Percentiles rank a stretch among this genome's conserved stretches.
Evolutionary conservation across 805 yeast genomes (phyloP).

Genomic region (Cephaloascus fragrans): DNA sequence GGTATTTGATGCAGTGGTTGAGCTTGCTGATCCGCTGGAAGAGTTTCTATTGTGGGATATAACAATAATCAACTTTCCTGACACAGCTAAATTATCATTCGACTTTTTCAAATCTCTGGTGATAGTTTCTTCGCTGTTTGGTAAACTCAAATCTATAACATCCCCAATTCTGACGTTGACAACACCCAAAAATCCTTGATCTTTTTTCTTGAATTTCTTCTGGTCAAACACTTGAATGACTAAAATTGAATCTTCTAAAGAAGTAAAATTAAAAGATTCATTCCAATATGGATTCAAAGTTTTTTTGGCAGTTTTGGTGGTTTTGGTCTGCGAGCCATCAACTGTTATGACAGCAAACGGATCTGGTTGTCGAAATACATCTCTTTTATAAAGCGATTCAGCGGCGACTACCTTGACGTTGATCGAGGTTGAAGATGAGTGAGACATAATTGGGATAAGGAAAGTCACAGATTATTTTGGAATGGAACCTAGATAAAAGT

Average conservation of each 20-base stretch:
- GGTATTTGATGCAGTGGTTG: background rate
- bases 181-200: conserved; percentile 96
- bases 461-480: background rate
- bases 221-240: conserved; percentile 95
- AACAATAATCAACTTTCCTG: conserved; percentile 81
- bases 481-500: no score
- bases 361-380: conserved; percentile 91
- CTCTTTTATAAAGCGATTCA: conserved; percentile 90
- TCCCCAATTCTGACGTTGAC: conserved; percentile 88
- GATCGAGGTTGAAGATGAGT: conserved; percentile 15
- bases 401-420: conserved; percentile 85
- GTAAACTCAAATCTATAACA: conserved; percentile 57
- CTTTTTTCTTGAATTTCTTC: conserved; percentile 94
- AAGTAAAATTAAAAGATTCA: conserved; percentile 72
- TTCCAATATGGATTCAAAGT: conserved; percentile 98
- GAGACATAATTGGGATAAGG: background rate
- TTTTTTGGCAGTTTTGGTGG: conserved; percentile 88
- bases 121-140: conserved; percentile 65
- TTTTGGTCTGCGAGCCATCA: conserved; percentile 94
- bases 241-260: conserved; percentile 73
- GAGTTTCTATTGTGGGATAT: conserved; percentile 36
- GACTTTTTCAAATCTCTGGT: conserved; percentile 88
- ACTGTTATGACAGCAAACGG: conserved; percentile 96
- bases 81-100: conserved; percentile 86
- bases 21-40: background rate